Conservation (phyloP, 192 early-diverging fungal genomes). For the Podila horticola region DNA sequence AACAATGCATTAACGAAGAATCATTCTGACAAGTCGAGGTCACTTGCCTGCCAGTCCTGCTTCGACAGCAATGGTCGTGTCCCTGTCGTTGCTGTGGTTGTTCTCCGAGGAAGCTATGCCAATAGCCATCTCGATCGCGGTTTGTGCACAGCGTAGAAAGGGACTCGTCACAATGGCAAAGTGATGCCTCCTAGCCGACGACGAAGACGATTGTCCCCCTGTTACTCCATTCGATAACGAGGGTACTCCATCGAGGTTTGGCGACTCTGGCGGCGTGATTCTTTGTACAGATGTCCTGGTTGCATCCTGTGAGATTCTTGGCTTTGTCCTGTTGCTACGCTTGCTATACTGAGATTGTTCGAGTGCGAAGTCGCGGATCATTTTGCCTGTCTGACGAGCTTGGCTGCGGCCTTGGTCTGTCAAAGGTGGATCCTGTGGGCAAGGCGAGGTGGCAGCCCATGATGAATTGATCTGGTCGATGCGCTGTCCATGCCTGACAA, state of each 20-base stretch:
- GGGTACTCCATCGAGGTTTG: background rate
- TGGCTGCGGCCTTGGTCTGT: conserved; percentile 42
- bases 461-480: conserved; percentile 48
- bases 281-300: conserved; percentile 9
- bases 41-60: conserved; percentile 44
- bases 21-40: too few species aligned
- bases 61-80: conserved; percentile 33
- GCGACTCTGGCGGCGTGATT: conserved; percentile 39
- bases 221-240: background rate
- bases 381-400: conserved; percentile 39
- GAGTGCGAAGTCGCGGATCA: conserved; percentile 34
- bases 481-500: conserved; percentile 52
- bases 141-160: conserved; percentile 45
- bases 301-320: too few species aligned
- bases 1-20: background rate
- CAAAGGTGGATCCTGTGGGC: conserved; percentile 52
- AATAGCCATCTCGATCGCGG: conserved; percentile 49
- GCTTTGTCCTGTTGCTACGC: background rate
- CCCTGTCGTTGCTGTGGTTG: background rate
- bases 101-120: conserved; percentile 17
- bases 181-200: conserved; percentile 18
- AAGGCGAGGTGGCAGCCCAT: conserved; percentile 41
- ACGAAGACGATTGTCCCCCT: background rate
- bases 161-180: conserved; percentile 51
- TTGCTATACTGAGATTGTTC: conserved; percentile 7